Percentiles rank a stretch among this genome's conserved stretches.
phyloP scores from a whole-genome alignment of 768 basidiomycete genomes.

The Tephrocybe sp. region DNA sequence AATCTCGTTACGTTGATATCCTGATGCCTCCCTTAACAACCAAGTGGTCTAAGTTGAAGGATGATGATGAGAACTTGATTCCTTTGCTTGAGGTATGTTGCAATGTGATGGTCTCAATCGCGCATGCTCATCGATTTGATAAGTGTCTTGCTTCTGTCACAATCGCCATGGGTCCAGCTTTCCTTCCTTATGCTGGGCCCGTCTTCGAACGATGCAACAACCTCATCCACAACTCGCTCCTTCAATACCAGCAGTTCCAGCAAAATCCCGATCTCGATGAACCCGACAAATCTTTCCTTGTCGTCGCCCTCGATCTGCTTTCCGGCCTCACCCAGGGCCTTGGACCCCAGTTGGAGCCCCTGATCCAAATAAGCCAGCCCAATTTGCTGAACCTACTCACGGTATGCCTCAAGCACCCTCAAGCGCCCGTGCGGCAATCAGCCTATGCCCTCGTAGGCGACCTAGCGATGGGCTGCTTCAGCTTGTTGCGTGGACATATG shows the following conservation, averaged over 20 bases:
- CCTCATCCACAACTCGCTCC: constrained; percentile 79
- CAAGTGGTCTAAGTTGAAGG: constrained; percentile 88
- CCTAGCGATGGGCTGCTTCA: constrained; percentile 95
- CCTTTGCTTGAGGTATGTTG: constrained; percentile 86
- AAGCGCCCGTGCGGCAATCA: constrained; percentile 93
- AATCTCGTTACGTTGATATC: constrained; percentile 87
- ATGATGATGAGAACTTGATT: constrained; percentile 90
- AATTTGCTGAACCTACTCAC: constrained; percentile 80
- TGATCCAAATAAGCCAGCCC: constrained; percentile 71
- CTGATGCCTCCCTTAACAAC: constrained; percentile 93
- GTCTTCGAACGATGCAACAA: constrained; percentile 90
- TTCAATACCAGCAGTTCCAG: constrained; percentile 86
- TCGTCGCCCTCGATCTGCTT: constrained; percentile 95
- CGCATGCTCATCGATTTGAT: not conserved
- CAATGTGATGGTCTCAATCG: not conserved
- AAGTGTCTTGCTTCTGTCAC: constrained; percentile 98
- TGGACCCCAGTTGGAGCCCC: constrained; percentile 69
- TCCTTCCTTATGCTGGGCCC: constrained; percentile 84
- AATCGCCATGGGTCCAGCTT: constrained; percentile 90
- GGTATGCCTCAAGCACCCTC: constrained; percentile 91
- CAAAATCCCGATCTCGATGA: constrained; percentile 90
- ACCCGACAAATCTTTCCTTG: constrained; percentile 96
- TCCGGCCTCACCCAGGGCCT: constrained; percentile 96
- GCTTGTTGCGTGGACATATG: constrained; percentile 80
- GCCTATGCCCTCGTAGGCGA: constrained; percentile 99